Percentiles rank a stretch among this genome's conserved stretches.
These are phyloP conservation scores for Nidula niveotomentosa DNA, from an alignment of 1,284 basidiomycete genomes.

Conservation along the genomic window DNA sequence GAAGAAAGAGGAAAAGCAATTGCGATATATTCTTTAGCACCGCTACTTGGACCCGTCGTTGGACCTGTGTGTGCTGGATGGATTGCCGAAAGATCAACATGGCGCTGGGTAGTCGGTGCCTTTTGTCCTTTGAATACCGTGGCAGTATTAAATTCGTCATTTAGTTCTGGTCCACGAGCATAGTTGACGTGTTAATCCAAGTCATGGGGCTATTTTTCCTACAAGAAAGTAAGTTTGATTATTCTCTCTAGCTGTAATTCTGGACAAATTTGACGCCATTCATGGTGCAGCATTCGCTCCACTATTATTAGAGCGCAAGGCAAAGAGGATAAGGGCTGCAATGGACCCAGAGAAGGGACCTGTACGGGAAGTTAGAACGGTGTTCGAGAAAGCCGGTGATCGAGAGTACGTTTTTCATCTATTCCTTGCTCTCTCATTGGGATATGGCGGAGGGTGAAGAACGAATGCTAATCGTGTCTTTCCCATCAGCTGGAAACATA, in stretches of 20 bases:
- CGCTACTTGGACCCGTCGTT: conserved; percentile 61
- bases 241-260: neutral
- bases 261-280: neutral
- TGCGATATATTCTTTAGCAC: conserved; percentile 68
- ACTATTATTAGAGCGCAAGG: conserved; percentile 59
- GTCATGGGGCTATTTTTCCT: conserved; percentile 56
- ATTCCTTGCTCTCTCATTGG: neutral
- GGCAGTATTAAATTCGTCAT: conserved; percentile 3
- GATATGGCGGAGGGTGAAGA: no score
- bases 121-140: conserved; percentile 3
- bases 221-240: conserved; percentile 53
- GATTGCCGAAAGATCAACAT: conserved; percentile 59
- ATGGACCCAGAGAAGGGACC: conserved; percentile 40
- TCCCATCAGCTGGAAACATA: conserved; percentile 35
- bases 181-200: conserved; percentile 49
- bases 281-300: conserved; percentile 55
- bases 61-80: conserved; percentile 68
- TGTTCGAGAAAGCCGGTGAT: conserved; percentile 38
- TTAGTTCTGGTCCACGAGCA: conserved; percentile 64
- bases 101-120: conserved; percentile 61
- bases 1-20: conserved; percentile 71
- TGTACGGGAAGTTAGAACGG: conserved; percentile 35
- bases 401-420: conserved; percentile 33
- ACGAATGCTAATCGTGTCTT: neutral
- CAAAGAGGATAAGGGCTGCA: conserved; percentile 43